Base-by-base conservation (phyloP, 768 basidiomycete genomes). In the Sutorius australiensis region DNA sequence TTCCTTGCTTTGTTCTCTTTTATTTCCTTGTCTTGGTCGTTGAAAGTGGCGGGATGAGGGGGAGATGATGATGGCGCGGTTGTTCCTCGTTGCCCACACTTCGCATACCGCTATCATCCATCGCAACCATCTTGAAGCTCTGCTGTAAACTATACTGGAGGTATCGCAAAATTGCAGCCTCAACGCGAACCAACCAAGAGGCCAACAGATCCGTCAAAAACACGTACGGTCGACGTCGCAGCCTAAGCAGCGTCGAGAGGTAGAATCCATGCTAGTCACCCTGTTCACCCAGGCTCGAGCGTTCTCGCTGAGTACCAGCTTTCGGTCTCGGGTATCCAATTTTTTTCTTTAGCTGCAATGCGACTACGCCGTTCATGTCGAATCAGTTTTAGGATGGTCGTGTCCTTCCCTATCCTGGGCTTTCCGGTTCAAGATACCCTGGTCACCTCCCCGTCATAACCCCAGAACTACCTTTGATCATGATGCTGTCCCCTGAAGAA, bases 21-120 rank as follows among this genome's bases (percentile, higher is more conserved):
- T 27, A 4, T 19, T 24, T 16, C 27, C 38, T 45, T 10, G 16
- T 24, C 28, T 27, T 36, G 28, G 50, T 42, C n/a, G 32, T 31
- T 21, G 48, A 28, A 37, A n/a, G 40, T 27, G 36, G n/a, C 8
- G 12, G 6, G 32, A 40, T 30, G 30, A 34, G 0, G 24, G 14
- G 34, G 27, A 27, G 31, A 55, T 54, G 51, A 55, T 54, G 51
- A 34, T 16, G 2, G 37, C 36, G 54, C 27, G 30, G 30, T 19
- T 19, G 24, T 24, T 24, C 24, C 24, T 24, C 24, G 24, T 24
- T 24, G 24, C 24, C 24, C 24, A 24, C 24, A 24, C 4, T 4
- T 24, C 24, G 2, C 24, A 4, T 24, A 24, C 24, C 24, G 24
- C 24, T 24, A 24, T 24, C 24, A 24, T 17, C n/a, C 27, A 43